Percentiles rank a stretch among this genome's conserved stretches.
Conservation (phyloP, 352 stramenopile species). For the Phytophthora crassamura region DNA sequence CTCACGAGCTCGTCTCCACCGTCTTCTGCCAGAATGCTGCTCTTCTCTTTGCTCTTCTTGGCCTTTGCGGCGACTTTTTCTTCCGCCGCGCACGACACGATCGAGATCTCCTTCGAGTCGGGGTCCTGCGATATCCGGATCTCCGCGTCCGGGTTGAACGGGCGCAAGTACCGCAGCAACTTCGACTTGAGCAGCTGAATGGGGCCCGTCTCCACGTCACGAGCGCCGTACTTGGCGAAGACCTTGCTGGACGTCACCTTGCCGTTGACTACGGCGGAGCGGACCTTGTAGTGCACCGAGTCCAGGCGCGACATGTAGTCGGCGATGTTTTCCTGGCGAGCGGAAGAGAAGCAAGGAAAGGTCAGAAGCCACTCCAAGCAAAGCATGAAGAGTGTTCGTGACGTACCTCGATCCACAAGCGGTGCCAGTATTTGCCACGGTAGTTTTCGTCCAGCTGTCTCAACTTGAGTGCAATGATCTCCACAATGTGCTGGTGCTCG, state of each 20-base stretch:
- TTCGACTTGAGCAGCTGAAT: constrained; percentile 87
- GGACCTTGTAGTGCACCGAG: constrained; percentile 79
- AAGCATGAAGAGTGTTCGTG: neutral
- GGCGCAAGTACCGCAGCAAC: constrained; percentile 74
- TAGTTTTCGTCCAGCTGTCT: constrained; percentile 78
- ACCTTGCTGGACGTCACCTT: constrained; percentile 65
- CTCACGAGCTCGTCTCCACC: constrained; percentile 35
- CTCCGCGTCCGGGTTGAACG: constrained; percentile 78
- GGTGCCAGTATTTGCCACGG: constrained; percentile 76
- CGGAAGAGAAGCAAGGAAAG: neutral
- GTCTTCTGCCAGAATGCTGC: constrained; percentile 11
- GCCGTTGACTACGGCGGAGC: constrained; percentile 55
- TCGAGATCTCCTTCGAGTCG: constrained; percentile 53
- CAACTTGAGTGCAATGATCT: constrained; percentile 88
- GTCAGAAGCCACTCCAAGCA: neutral
- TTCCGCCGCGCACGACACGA: constrained; percentile 57
- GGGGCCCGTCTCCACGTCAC: constrained; percentile 78
- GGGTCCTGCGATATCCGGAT: constrained; percentile 65
- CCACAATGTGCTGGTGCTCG: constrained; percentile 78
- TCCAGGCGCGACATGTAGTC: constrained; percentile 77
- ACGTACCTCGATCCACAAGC: constrained; percentile 75
- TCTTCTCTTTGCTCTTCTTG: constrained; percentile 20
- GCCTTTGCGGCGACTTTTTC: constrained; percentile 2
- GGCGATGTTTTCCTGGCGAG: constrained; percentile 50
- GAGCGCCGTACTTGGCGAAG: constrained; percentile 88